phyloP scores from a whole-genome alignment of 495 filamentous ascomycete genomes.

The Penicillium angulare region DNA sequence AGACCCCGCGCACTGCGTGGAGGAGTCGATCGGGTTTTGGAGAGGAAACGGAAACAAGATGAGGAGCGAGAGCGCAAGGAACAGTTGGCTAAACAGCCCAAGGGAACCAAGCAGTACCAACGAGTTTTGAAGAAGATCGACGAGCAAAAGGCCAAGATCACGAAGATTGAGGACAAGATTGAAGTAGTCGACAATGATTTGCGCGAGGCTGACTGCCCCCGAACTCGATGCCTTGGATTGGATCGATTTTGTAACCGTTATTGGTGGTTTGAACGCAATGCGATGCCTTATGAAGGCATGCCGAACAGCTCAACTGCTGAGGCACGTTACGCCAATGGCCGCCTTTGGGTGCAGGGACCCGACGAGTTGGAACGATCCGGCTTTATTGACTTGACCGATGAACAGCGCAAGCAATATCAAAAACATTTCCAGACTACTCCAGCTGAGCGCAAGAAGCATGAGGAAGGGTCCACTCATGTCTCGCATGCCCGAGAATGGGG shows the following conservation, averaged over 20 bases:
- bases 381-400: conserved; percentile 73
- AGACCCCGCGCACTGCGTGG: conserved; percentile 72
- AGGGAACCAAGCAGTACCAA: conserved; percentile 83
- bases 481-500: conserved; percentile 82
- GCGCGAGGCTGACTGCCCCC: conserved; percentile 86
- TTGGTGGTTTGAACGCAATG: conserved; percentile 98
- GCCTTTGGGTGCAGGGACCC: conserved; percentile 94
- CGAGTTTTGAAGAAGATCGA: conserved; percentile 85
- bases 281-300: conserved; percentile 91
- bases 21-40: conserved; percentile 70
- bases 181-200: conserved; percentile 83
- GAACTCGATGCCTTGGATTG: conserved; percentile 83
- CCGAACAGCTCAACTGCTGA: conserved; percentile 83
- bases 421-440: conserved; percentile 75
- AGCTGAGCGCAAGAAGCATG: conserved; percentile 77
- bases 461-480: conserved; percentile 81
- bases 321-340: conserved; percentile 88
- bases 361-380: conserved; percentile 85
- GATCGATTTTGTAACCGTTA: conserved; percentile 98
- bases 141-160: conserved; percentile 74
- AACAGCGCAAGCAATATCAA: conserved; percentile 58
- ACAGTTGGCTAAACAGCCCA: conserved; percentile 77
- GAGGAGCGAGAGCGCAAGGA: conserved; percentile 75
- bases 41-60: conserved; percentile 82
- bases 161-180: conserved; percentile 80